Evolutionary conservation across 2,329 filamentous ascomycete genomes (phyloP).

Genomic region (Aphanoascus verrucosus): DNA sequence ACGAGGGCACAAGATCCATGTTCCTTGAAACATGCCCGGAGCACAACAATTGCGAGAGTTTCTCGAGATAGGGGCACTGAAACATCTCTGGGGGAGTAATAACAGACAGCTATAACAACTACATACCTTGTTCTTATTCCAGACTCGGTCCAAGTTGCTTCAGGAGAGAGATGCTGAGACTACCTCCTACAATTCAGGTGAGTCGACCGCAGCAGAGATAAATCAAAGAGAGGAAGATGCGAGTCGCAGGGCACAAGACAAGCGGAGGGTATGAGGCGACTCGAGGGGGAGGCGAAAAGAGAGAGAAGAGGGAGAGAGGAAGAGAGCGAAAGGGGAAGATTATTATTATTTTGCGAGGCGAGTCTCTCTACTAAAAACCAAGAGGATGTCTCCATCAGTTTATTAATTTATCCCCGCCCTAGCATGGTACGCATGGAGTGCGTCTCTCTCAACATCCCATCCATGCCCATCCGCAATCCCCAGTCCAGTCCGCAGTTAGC

Average conservation of each 20-base stretch:
- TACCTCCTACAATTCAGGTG: not conserved
- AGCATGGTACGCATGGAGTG: not conserved
- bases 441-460: not conserved
- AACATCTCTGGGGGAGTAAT: not conserved
- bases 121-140: not conserved
- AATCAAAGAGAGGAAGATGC: not conserved
- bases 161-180: too few relatives aligned
- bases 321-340: not conserved
- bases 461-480: not conserved
- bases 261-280: constrained; percentile 6
- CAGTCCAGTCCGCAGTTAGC: not conserved
- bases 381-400: not conserved
- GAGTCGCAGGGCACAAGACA: constrained; percentile 3
- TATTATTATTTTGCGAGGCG: not conserved
- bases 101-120: not conserved
- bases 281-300: constrained; percentile 11
- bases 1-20: not conserved
- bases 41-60: not conserved
- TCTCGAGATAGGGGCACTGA: not conserved
- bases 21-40: not conserved
- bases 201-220: not conserved
- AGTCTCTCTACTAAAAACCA: not conserved
- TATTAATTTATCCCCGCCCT: not conserved
- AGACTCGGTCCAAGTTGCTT: too few relatives aligned
- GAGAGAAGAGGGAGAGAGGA: constrained; percentile 10